These are phyloP conservation scores for Linaria vulgaris DNA, from an alignment of 257 asterid genomes.

Conservation along the genomic window DNA sequence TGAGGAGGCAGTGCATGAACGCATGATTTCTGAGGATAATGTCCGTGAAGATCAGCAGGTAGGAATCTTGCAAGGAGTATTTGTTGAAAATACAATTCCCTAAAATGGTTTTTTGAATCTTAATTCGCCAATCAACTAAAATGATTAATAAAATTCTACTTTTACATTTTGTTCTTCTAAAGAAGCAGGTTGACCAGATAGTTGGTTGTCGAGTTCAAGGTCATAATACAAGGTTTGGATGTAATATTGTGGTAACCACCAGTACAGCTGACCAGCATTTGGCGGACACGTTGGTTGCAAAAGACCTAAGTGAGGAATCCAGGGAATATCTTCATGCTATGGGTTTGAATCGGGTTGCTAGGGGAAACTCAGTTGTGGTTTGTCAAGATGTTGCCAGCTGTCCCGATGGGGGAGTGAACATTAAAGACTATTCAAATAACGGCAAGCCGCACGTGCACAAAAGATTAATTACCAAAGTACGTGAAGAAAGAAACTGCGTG, in stretches of 20 bases:
- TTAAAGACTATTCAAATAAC: constrained; percentile 33
- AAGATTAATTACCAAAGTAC: constrained; percentile 59
- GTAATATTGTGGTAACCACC: constrained; percentile 26
- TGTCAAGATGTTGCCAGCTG: constrained; percentile 42
- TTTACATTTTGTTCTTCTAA: constrained; percentile 16
- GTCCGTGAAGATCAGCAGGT: constrained; percentile 46
- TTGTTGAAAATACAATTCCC: constrained; percentile 16
- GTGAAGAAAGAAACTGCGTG: constrained; percentile 41
- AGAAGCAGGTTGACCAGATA: constrained; percentile 79
- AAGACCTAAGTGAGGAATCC: constrained; percentile 32
- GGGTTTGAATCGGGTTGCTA: constrained; percentile 22
- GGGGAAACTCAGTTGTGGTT: constrained; percentile 36
- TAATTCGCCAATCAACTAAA: background rate
- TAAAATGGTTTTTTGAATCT: background rate
- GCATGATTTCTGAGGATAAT: constrained; percentile 26
- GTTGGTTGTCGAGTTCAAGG: constrained; percentile 75
- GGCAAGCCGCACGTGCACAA: constrained; percentile 60
- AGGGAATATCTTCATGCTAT: constrained; percentile 40
- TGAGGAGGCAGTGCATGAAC: too few relatives aligned
- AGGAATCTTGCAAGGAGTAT: constrained; percentile 12
- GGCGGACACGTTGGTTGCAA: constrained; percentile 46
- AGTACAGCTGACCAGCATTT: constrained; percentile 35
- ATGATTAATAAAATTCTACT: constrained; percentile 1
- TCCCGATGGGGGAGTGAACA: constrained; percentile 43
- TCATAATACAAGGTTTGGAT: constrained; percentile 32